These are phyloP conservation scores for Fonsecaea erecta DNA, from an alignment of 2,329 filamentous ascomycete genomes.

Conservation along the genomic window DNA sequence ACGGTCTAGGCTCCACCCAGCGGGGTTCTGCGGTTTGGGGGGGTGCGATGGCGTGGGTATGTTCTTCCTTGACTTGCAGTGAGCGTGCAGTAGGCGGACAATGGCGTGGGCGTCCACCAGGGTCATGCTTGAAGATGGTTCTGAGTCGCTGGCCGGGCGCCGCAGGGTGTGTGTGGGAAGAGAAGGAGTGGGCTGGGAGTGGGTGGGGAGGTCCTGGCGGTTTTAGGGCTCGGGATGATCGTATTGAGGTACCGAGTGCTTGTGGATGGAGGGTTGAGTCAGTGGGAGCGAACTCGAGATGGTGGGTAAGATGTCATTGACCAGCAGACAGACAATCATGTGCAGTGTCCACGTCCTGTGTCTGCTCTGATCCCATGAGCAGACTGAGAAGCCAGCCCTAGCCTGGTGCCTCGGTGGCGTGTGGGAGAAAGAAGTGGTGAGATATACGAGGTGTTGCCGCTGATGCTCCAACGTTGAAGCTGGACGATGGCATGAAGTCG, in stretches of 20 bases:
- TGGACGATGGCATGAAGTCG: not conserved
- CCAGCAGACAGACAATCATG: not conserved
- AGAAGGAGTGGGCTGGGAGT: conserved; percentile 12
- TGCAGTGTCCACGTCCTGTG: not conserved
- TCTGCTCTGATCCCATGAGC: not conserved
- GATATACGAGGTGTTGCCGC: not conserved
- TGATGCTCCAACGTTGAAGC: not conserved
- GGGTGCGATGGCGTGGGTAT: conserved; percentile 26
- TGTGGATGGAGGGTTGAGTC: not conserved
- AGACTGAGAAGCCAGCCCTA: not conserved
- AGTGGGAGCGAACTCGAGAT: not conserved
- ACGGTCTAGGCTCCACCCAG: conserved; percentile 10
- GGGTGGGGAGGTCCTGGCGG: not conserved
- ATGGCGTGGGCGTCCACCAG: conserved; percentile 21
- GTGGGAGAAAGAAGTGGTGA: not conserved
- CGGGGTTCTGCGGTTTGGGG: conserved; percentile 24
- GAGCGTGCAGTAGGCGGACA: conserved; percentile 24
- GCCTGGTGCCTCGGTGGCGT: not conserved
- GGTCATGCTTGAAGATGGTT: not conserved
- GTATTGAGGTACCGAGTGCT: too few relatives aligned
- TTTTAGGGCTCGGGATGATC: conserved; percentile 8
- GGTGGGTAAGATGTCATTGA: conserved; percentile 2
- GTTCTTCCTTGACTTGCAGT: conserved; percentile 9
- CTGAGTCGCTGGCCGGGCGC: not conserved
- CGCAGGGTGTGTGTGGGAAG: conserved; percentile 13